Percentiles rank a stretch among this genome's conserved stretches.
phyloP scores from a whole-genome alignment of 352 stramenopile species.

The Pythium pyrilobum region DNA sequence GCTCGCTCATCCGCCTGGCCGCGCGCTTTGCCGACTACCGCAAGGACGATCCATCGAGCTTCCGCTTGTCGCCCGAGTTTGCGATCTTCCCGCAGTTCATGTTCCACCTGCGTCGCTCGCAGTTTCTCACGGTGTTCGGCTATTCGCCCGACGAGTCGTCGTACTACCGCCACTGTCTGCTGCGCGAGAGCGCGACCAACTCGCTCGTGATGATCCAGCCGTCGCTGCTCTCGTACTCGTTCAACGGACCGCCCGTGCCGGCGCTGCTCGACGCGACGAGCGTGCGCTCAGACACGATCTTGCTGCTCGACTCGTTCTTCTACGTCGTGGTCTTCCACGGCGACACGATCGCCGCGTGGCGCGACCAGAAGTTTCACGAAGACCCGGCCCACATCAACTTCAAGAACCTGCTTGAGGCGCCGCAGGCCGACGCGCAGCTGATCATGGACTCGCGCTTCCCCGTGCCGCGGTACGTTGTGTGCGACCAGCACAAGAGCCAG shows the following conservation, averaged over 20 bases:
- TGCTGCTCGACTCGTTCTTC: conserved; percentile 99
- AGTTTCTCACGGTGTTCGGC: conserved; percentile 99
- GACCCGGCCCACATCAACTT: conserved; percentile 97
- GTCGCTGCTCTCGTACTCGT: conserved; percentile 97
- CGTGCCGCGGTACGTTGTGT: conserved; percentile 98
- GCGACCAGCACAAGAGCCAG: conserved; percentile 99
- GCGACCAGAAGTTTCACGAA: conserved; percentile 95
- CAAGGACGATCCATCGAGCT: conserved; percentile 96
- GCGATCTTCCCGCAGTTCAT: conserved; percentile 99
- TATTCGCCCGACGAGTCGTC: conserved; percentile 98
- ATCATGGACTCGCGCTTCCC: conserved; percentile 99
- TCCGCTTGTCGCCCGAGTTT: conserved; percentile 96
- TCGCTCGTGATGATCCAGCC: conserved; percentile 99
- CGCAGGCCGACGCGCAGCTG: conserved; percentile 96
- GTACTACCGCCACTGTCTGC: conserved; percentile 95
- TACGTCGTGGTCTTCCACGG: conserved; percentile 99
- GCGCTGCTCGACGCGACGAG: conserved; percentile 87
- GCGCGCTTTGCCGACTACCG: conserved; percentile 99
- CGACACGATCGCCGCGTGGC: conserved; percentile 98
- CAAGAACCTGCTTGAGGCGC: conserved; percentile 96
- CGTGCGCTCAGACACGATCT: conserved; percentile 97
- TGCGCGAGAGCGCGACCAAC: conserved; percentile 96
- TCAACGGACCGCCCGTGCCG: conserved; percentile 88
- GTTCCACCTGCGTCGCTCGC: conserved; percentile 98
- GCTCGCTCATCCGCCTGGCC: conserved; percentile 97